Evolutionary conservation across 106 monocot species (phyloP).

Genomic region (Phalaenopsis aphrodite): DNA sequence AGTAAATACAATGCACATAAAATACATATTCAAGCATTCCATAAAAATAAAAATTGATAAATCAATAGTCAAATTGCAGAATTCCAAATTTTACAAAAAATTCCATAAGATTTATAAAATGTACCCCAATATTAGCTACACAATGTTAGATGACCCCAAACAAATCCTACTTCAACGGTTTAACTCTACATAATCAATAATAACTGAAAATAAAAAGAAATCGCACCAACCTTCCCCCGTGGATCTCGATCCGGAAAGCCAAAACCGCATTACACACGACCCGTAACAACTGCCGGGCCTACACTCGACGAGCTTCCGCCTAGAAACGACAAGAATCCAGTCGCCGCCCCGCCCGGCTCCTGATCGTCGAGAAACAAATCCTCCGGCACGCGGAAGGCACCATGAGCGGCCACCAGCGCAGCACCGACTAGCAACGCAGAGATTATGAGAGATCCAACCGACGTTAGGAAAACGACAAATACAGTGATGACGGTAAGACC

Average conservation of each 20-base stretch:
- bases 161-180: background rate
- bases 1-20: background rate
- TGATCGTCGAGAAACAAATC: constrained; percentile 42
- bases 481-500: constrained; percentile 23
- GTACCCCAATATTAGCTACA: background rate
- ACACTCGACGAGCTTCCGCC: constrained; percentile 14
- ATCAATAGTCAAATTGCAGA: background rate
- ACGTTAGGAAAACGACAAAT: constrained; percentile 35
- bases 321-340: constrained; percentile 29
- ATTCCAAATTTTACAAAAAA: background rate
- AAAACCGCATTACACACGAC: background rate
- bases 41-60: background rate
- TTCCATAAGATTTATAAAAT: background rate
- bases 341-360: constrained; percentile 17
- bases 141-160: background rate
- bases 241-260: background rate
- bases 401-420: constrained; percentile 26
- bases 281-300: constrained; percentile 1
- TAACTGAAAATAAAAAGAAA: background rate
- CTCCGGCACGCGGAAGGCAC: constrained; percentile 35
- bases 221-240: background rate
- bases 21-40: background rate
- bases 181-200: background rate
- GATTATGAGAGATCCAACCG: constrained; percentile 35
- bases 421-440: constrained; percentile 26